phyloP scores from a whole-genome alignment of 1,139 yeast genomes.

The Arxiozyma slooffiae region DNA sequence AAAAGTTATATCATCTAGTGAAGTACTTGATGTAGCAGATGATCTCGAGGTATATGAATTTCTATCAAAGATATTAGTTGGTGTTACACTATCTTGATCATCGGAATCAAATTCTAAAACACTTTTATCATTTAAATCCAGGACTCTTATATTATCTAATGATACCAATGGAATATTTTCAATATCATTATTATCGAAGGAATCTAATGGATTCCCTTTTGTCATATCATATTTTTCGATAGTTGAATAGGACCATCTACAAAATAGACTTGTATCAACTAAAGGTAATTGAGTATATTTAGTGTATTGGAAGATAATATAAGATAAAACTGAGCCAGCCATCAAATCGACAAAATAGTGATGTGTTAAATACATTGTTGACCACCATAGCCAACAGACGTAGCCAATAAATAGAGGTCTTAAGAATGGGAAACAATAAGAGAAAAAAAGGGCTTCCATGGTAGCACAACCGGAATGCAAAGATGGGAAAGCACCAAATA shows the following conservation, averaged over 20 bases:
- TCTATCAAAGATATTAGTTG: conserved; percentile 19
- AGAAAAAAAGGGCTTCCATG: conserved; percentile 80
- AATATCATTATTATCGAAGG: conserved; percentile 19
- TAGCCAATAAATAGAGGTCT: conserved; percentile 59
- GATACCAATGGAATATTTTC: conserved; percentile 23
- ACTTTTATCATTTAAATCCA: conserved; percentile 1
- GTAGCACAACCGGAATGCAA: conserved; percentile 89
- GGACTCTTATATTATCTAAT: conserved; percentile 1
- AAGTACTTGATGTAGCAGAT: conserved; percentile 28
- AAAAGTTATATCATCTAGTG: conserved; percentile 17
- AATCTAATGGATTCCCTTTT: conserved; percentile 32
- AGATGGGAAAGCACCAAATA: conserved; percentile 97
- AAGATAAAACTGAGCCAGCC: conserved; percentile 77
- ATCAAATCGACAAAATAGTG: conserved; percentile 88
- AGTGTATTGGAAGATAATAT: conserved; percentile 61
- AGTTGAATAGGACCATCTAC: conserved; percentile 72
- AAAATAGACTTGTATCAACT: conserved; percentile 48
- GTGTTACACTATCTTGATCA: background rate
- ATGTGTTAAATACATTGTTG: conserved; percentile 93
- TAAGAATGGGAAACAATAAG: conserved; percentile 68
- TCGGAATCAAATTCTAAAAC: conserved; percentile 2
- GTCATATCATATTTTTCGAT: conserved; percentile 29
- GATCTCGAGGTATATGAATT: conserved; percentile 23
- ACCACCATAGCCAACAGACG: conserved; percentile 95
- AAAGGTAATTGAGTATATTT: conserved; percentile 70